Conservation (phyloP, 2,329 filamentous ascomycete species). For the Ceratocystis variospora region DNA sequence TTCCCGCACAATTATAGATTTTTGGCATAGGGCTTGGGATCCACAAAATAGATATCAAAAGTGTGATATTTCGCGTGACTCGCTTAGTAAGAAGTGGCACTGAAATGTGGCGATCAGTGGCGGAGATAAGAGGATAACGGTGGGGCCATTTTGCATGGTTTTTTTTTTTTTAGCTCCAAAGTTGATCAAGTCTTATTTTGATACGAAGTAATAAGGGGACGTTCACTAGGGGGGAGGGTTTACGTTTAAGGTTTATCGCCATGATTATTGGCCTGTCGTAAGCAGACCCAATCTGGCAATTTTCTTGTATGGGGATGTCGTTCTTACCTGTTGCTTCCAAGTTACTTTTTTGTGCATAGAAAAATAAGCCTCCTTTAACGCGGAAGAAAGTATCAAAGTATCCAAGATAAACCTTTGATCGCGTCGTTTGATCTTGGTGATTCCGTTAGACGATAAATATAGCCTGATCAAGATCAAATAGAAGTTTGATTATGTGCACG, state of each 20-base stretch:
- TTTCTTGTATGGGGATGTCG: neutral
- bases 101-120: neutral
- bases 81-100: neutral
- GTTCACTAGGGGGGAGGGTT: neutral
- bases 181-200: neutral
- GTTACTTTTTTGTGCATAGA: too few species aligned
- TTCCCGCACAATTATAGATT: constrained; percentile 18
- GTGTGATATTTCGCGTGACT: constrained; percentile 6
- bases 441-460: too few species aligned
- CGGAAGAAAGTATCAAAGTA: too few species aligned
- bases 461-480: neutral
- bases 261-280: neutral
- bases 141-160: neutral
- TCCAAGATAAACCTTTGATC: too few species aligned
- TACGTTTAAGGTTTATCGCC: neutral
- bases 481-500: neutral
- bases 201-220: neutral
- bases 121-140: neutral
- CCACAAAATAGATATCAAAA: constrained; percentile 14
- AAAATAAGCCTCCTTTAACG: too few species aligned
- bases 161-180: neutral
- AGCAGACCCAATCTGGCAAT: neutral
- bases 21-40: constrained; percentile 18
- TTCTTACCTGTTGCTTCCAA: too few species aligned
- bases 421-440: too few species aligned